These are phyloP conservation scores for Xerocomus cyaneibrunnescens DNA, from an alignment of 1,284 basidiomycete species.

Conservation along the genomic window DNA sequence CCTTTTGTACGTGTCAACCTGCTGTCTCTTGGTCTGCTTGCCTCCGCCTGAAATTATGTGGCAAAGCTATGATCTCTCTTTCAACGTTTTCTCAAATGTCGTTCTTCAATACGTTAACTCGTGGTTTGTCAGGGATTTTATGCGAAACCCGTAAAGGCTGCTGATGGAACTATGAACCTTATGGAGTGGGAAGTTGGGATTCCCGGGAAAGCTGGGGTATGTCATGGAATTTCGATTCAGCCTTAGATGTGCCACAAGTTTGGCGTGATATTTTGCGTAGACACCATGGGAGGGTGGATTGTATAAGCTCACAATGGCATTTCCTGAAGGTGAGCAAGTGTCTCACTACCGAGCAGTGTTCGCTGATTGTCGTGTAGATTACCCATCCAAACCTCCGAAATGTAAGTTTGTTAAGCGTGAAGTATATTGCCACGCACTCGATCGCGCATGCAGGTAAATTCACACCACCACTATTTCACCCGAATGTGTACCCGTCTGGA, in stretches of 20 bases:
- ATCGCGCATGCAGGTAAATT: slow-evolving; percentile 79
- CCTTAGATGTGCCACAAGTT: slow-evolving; percentile 17
- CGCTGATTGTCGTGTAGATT: slow-evolving; percentile 55
- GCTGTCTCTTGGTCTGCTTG: slow-evolving; percentile 4
- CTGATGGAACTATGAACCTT: slow-evolving; percentile 94
- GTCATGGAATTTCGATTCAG: slow-evolving; percentile 34
- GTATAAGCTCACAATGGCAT: slow-evolving; percentile 91
- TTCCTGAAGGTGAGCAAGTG: slow-evolving; percentile 78
- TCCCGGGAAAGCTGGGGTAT: slow-evolving; percentile 80
- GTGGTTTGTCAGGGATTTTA: slow-evolving; percentile 82
- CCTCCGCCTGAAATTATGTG: background rate
- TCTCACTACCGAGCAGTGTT: background rate
- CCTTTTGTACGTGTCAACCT: slow-evolving; percentile 78
- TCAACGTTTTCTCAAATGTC: background rate
- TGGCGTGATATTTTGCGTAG: slow-evolving; percentile 44
- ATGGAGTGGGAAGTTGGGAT: slow-evolving; percentile 99
- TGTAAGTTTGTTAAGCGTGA: slow-evolving; percentile 50
- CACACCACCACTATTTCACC: slow-evolving; percentile 93
- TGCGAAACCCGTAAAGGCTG: slow-evolving; percentile 85
- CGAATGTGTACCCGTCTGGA: slow-evolving; percentile 98
- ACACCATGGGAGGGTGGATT: slow-evolving; percentile 96
- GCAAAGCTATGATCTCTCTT: slow-evolving; percentile 1
- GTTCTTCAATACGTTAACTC: slow-evolving; percentile 5
- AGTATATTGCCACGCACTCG: slow-evolving; percentile 1
- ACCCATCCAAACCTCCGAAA: slow-evolving; percentile 95